A percentile compares a stretch with the other conserved stretches of the same genome.
Evolutionary conservation across 805 yeast genomes (phyloP).

Genomic region (Pichia scutulata): DNA sequence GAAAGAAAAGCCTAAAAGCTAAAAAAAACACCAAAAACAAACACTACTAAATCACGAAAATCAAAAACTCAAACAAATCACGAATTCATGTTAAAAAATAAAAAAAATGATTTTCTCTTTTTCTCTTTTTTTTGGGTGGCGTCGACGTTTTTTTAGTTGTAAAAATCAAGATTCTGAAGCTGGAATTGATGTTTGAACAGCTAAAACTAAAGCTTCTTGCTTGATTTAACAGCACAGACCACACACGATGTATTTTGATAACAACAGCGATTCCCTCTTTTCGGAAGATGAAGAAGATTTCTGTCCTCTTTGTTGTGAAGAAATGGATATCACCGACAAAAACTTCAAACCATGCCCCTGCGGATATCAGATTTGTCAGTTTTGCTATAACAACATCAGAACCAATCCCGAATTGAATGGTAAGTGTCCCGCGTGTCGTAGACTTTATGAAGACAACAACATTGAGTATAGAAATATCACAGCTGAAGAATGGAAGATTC

Average conservation of each 20-base stretch:
- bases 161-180: too few species aligned
- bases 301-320: slow-evolving; percentile 95
- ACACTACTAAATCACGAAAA: neutral
- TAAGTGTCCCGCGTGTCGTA: slow-evolving; percentile 94
- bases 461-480: slow-evolving; percentile 81
- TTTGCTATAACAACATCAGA: slow-evolving; percentile 93
- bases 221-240: neutral
- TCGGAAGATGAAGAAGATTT: slow-evolving; percentile 70
- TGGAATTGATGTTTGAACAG: neutral
- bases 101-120: neutral
- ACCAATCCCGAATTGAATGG: slow-evolving; percentile 95
- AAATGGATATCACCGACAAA: slow-evolving; percentile 92
- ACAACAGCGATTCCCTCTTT: slow-evolving; percentile 45
- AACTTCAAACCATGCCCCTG: slow-evolving; percentile 99
- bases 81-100: neutral
- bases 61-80: neutral
- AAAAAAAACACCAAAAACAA: neutral
- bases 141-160: neutral
- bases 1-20: too few species aligned
- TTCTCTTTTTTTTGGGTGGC: neutral
- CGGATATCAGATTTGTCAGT: slow-evolving; percentile 97
- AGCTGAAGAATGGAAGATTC: slow-evolving; percentile 79
- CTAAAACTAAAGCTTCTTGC: neutral
- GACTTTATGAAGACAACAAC: slow-evolving; percentile 86
- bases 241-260: slow-evolving; percentile 12